Evolutionary conservation across 2,329 filamentous ascomycete species (phyloP), one percentile per base, ranked within the genome.

Genomic region (Daldinia sp.): DNA sequence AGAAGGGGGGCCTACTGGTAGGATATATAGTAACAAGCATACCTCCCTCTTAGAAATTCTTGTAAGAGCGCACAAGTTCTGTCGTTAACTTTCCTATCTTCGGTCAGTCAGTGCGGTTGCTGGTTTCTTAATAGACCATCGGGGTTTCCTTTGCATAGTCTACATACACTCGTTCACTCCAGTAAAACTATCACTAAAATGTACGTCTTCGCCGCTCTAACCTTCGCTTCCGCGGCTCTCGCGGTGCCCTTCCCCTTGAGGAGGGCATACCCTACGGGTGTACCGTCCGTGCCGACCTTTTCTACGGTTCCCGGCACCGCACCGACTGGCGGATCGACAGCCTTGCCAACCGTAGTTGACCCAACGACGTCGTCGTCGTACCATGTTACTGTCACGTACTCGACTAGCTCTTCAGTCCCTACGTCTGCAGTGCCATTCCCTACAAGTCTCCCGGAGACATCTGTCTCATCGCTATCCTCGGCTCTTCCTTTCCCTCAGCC

Each of bases 161-260:
- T 61, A 45, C 59, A 60, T 61, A 52, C 62, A 58, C 48, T 67
- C 64, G 21, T 48, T 59, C 55, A 43, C 51, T 34, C 37, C 53
- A 49, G 34, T 45, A 57, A 53, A 58, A 7, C 47, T 19, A 50
- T 34, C 30, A 34, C 19, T 45, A 59, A 62, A 8, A 68, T 68
- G 65, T 30, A 61, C 45, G 65, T 65, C 61, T 27, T 64, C 65
- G 51, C 55, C 23, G 57, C 51, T 37, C 50, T 68, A 34, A 54
- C 65, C 49, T 41, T 68, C 39, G 53, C 60, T 63, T 58, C 65
- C 49, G 57, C 56, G 15, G 65, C 62, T 48, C 53, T 65, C 27
- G 65, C 65, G 52, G 65, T 57, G 17, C 65, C 65, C 11, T 62
- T 61, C 58, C 45, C 25, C n/a, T 15, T 48, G 5, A 43, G 35